Percentiles rank a stretch among this genome's conserved stretches.
Evolutionary conservation across 2,329 filamentous ascomycete genomes (phyloP).

Genomic region (Nannizziopsis arthrosporioides): DNA sequence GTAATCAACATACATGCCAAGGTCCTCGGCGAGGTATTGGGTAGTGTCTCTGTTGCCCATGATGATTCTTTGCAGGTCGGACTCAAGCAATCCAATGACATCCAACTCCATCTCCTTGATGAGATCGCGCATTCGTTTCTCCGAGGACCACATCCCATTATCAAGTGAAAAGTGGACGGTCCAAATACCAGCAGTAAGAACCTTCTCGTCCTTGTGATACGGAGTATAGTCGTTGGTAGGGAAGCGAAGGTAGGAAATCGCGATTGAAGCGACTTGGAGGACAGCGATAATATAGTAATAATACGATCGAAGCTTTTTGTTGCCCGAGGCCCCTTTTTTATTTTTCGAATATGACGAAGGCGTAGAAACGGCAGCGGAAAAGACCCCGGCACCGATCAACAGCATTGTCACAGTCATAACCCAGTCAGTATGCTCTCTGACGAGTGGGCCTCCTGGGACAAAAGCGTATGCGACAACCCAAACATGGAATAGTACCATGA

Average conservation of each 20-base stretch:
- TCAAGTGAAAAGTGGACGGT: slow-evolving; percentile 96
- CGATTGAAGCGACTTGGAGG: slow-evolving; percentile 68
- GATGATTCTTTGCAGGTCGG: slow-evolving; percentile 91
- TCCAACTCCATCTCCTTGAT: slow-evolving; percentile 94
- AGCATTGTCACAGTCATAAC: slow-evolving; percentile 81
- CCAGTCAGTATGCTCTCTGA: slow-evolving; percentile 92
- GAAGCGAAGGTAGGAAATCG: slow-evolving; percentile 78
- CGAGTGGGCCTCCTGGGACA: slow-evolving; percentile 81
- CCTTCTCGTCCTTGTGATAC: slow-evolving; percentile 75
- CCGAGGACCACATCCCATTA: slow-evolving; percentile 98
- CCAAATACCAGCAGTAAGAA: slow-evolving; percentile 93
- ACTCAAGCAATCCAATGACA: slow-evolving; percentile 86
- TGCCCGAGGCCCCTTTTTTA: slow-evolving; percentile 28
- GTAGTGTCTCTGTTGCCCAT: slow-evolving; percentile 98
- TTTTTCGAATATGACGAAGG: slow-evolving; percentile 33
- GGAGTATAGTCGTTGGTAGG: slow-evolving; percentile 84
- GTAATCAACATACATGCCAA: slow-evolving; percentile 98
- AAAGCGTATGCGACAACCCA: slow-evolving; percentile 99
- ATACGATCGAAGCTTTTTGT: slow-evolving; percentile 49
- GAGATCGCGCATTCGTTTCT: slow-evolving; percentile 82
- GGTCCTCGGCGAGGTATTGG: slow-evolving; percentile 85
- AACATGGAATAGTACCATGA: slow-evolving; percentile 91
- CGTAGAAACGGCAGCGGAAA: slow-evolving; percentile 50
- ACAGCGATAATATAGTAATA: slow-evolving; percentile 60
- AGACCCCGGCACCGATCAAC: slow-evolving; percentile 71